phyloP scores from a whole-genome alignment of 495 filamentous ascomycete genomes.

The Achaetomiella virescens region DNA sequence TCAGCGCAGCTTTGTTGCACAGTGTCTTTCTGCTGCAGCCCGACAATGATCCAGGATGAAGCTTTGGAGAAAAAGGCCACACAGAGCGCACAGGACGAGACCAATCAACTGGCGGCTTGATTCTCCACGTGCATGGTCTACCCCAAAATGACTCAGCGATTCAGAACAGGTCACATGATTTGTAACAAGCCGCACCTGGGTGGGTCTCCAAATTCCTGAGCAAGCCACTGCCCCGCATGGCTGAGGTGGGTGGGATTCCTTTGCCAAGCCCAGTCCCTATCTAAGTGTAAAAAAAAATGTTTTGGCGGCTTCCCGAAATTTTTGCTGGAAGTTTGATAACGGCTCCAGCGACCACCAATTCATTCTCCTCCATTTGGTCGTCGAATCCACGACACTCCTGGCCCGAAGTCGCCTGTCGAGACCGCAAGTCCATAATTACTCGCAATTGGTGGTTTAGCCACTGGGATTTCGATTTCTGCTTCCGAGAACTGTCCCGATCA shows the following conservation, averaged over 20 bases:
- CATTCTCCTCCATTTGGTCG: conserved; percentile 2
- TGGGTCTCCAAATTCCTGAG: background rate
- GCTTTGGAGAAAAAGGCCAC: too few relatives aligned
- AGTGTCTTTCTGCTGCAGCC: too few relatives aligned
- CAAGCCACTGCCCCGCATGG: background rate
- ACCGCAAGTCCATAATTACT: background rate
- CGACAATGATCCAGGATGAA: too few relatives aligned
- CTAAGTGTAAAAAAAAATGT: conserved; percentile 18
- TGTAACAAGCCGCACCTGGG: background rate
- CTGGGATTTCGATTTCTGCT: background rate
- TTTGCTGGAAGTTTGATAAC: conserved; percentile 14
- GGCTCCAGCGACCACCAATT: background rate
- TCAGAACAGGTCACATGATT: background rate
- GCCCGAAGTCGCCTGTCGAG: background rate
- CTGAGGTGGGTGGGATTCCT: background rate
- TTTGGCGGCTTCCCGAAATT: conserved; percentile 16
- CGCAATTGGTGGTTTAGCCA: background rate
- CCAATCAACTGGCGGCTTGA: too few relatives aligned
- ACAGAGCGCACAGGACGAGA: too few relatives aligned
- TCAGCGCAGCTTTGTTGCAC: too few relatives aligned
- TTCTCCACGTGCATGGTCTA: too few relatives aligned
- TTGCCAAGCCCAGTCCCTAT: conserved; percentile 1
- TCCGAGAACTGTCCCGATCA: background rate
- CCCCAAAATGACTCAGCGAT: background rate
- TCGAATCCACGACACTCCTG: background rate